Evolutionary conservation across 2,329 filamentous ascomycete species (phyloP), one percentile per base, ranked within the genome.

Genomic region (Penicillium sp.): DNA sequence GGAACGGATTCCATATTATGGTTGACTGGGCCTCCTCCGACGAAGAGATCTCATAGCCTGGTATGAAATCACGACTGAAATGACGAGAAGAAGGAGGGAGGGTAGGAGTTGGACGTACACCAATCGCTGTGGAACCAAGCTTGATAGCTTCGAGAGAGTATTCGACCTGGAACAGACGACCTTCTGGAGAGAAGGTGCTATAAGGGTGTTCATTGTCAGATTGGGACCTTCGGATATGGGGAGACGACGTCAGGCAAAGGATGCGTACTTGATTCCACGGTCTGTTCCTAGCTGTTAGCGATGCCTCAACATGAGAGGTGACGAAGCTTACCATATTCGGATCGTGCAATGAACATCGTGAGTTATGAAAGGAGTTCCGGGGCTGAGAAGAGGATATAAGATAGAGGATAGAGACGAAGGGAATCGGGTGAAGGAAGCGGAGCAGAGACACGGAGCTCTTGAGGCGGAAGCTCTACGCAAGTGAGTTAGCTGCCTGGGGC

Each of bases 131-230:
- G 66, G 89, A 95, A 63, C 93, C 93, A 62, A 97, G 88, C 81
- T 98, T 98, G 83, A 98, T 98, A 75, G 93, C 93, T 80, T 98
- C 93, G 73, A 98, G 87, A 53, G 93, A 97, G 84, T 98, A 98
- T 87, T 98, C 93, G 79, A 98, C 93, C 80, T 98, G 93, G 83
- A 98, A 98, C 74, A 98, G 88, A 76, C 93, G 93, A 68, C 93
- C 93, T 82, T 98, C 93, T 54, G 93, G 93, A 65, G 93, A 98
- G 83, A 98, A 98, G 82, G 93, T 98, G 82, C 88, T 95, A 71
- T 52, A 7, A 9, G 42, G 50, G 15, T 46, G 42, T 12, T 43
- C 57, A 52, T 55, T 46, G 64, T 68, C 51, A 64, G 60, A 54
- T 23, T 32, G 29, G 37, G n/a, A 20, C 49, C 18, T 45, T 52